Base-by-base conservation (phyloP, 2,329 filamentous ascomycete genomes). In the Coniochaeta sp. region DNA sequence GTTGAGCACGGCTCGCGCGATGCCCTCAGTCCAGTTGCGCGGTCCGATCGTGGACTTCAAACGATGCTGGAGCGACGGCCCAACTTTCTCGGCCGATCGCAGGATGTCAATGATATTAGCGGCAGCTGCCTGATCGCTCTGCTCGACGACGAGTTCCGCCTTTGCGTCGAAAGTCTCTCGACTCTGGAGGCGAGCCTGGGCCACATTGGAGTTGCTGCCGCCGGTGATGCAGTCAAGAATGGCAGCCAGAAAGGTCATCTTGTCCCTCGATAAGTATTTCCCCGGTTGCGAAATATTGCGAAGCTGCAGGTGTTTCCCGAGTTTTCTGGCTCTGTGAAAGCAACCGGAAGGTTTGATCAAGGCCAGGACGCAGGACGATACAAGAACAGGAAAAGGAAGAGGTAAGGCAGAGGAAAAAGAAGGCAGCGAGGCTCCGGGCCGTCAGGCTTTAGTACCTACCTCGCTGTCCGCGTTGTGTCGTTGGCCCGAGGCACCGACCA, bases 1-100 rank as follows among this genome's bases (percentile, higher is more conserved):
- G 62, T 65, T 61, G 7, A 67, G 60, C 8, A 62, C 62, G 34
- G 58, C 60, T 36, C 65, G 62, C 10, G 64, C 61, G 30, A 66
- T 57, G 40, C 36, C 60, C 32, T 64, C 61, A 38, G 40, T 64
- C 65, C 65, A 67, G 26, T 58, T 55, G 28, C 16, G n/a, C 14
- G 61, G 55, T 52, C 62, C 61, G 24, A 64, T 52, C 0, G 32
- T 57, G 0, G 44, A 32, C 12, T 57, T 40, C 56, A 66, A 63
- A 19, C 34, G 54, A 17, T 19, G 36, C 50, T 64, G 62, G 16
- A 67, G 61, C 10, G 44, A 32, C n/a, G 26, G 34, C 19, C 55
- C 55, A 3, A 36, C 4, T 19, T 40, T 57, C 22, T 57, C 55
- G 12, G 55, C 55, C 8, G 55, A 17, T 8, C 36, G 24, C 14